Evolutionary conservation across 345 rosid genomes (phyloP), one percentile per base, ranked within the genome.

Genomic region (Passiflora organensis): DNA sequence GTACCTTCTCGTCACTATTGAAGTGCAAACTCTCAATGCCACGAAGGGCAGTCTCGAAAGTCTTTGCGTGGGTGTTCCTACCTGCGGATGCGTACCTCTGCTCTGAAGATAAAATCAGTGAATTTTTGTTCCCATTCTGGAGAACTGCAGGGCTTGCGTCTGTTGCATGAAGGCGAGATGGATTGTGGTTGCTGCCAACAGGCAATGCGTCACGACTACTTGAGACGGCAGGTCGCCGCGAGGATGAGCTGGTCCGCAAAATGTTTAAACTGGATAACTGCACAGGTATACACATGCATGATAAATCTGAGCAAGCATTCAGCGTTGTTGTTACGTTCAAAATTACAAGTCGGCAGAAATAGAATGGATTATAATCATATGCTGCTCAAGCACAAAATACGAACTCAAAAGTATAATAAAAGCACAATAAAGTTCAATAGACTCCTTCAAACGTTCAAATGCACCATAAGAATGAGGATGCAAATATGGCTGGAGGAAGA

Each of bases 1-100:
- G 76, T 53, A 71, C 34, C 68, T 73, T 79, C 65, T 73, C 80
- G 4, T 64, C 76, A 1, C 48, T 58, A 56, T 72, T 76, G 71
- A 83, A 77, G 60, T 73, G 81, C 71, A 91, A 79, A 72, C 81
- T 73, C 75, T 87, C 96, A 10, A 87, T 82, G 61, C 97, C 91
- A 54, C 76, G 75, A 13, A 82, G 78, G 41, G 85, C 78, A 53
- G 95, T 68, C 62, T 87, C 90, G 13, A 84, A 62, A 51, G 78
- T 79, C 75, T 75, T 87, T 28, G 73, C 59, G 72, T 74, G 78
- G 28, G 80, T 37, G 69, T 47, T 79, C 58, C 79, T 81, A 39
- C 67, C 75, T 32, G 87, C 74, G 13, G 88, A 67, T 19, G n/a
- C n/a, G n/a, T n/a, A n/a, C n/a, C 67, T 76, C 64, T 62, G 84